These are phyloP conservation scores for Bonia amplexicaulis DNA, from an alignment of 176 grass and related monocot species.

Conservation along the genomic window DNA sequence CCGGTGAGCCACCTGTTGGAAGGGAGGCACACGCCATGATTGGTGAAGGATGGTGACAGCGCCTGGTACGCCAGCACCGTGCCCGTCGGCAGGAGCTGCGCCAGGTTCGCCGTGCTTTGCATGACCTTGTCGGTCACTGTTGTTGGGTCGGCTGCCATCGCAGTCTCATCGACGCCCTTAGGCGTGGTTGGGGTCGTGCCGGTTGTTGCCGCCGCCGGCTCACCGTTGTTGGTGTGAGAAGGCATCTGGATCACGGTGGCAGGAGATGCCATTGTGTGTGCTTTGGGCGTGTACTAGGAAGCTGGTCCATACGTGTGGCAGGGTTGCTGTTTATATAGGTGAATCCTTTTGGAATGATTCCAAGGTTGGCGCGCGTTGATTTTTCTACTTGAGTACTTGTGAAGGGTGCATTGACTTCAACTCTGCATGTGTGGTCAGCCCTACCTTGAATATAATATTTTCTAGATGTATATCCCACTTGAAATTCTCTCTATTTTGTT, in stretches of 20 bases:
- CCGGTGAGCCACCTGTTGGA: conserved; percentile 33
- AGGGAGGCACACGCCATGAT: conserved; percentile 32
- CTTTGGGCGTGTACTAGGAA: background rate
- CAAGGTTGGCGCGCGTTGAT: conserved; percentile 5
- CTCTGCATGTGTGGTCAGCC: background rate
- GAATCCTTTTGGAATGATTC: background rate
- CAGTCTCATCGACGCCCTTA: background rate
- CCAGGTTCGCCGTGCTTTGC: conserved; percentile 27
- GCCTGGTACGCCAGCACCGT: conserved; percentile 62
- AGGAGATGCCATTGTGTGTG: conserved; percentile 24
- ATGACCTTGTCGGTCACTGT: conserved; percentile 33
- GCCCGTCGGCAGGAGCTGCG: conserved; percentile 39
- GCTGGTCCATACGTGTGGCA: background rate
- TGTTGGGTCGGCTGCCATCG: background rate
- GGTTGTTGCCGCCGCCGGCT: background rate
- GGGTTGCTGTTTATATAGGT: background rate
- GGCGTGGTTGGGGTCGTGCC: background rate
- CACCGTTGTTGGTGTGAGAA: background rate
- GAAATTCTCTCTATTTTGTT: background rate
- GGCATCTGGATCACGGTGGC: background rate
- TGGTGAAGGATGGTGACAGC: conserved; percentile 52
- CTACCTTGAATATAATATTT: background rate
- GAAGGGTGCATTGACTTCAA: background rate
- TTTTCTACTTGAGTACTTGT: background rate
- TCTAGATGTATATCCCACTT: background rate